Evolutionary conservation across 208 protist genomes (phyloP), one percentile per base, ranked within the genome.

Genomic region (Leishmania gerbilli): DNA sequence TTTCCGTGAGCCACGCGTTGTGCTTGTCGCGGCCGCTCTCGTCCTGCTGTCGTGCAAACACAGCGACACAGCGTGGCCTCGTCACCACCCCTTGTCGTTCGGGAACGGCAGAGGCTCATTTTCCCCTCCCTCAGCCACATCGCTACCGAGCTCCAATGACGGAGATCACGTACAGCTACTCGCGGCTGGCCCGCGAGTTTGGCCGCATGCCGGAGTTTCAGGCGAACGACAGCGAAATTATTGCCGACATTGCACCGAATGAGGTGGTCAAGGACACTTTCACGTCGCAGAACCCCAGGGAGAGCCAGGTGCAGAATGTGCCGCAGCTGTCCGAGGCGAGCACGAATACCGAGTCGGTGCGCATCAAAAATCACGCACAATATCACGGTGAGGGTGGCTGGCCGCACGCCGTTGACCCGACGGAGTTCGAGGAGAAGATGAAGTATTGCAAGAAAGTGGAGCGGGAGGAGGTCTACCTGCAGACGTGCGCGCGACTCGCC

Each of bases 361-460:
- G 93, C 60, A 84, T 98, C 31, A 93, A 94, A 74, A 91, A 90
- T 71, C 92, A 97, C 77, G 97, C 97, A n/a, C 95, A 99, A 86
- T 91, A 91, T 6, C 98, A 99, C 86, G 79, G 91, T 17, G 97
- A 99, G 84, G 99, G 98, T 71, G 99, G 98, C 47, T 99, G 99
- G 98, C 98, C 99, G n/a, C 95, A 98, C 79, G 97, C 96, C 75
- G 95, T 99, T 1, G 98, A 99, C 79, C 92, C 97, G 1, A 96
- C 93, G 2, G 97, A 99, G 84, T 95, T 98, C 79, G 98, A 99
- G 84, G 92, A 98, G 82, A 98, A 98, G 80, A 98, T 98, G 84
- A 98, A 99, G 81, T 99, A 99, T 91, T 96, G 97, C 83, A 99
- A 99, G 77, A 99, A 99, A 82, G 94, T 98, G 45, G 97, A 99